Evolutionary conservation across 2,329 filamentous ascomycete species (phyloP).

Genomic region (Beauveria brongniartii): DNA sequence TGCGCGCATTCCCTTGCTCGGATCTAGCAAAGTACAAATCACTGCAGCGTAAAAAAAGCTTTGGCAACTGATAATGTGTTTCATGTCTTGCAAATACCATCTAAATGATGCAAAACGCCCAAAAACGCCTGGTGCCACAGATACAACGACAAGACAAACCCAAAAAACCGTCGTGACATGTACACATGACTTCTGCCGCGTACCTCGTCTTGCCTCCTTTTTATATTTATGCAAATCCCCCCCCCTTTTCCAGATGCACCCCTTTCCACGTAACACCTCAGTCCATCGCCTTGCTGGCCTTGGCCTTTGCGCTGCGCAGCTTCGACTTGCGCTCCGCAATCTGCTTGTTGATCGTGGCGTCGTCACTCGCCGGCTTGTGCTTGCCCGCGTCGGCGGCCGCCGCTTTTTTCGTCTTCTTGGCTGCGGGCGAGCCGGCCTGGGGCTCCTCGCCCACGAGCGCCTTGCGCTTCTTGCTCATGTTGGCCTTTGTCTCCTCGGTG

Average conservation of each 20-base stretch:
- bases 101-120: constrained; percentile 3
- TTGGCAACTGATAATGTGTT: background rate
- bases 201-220: background rate
- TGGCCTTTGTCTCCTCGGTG: constrained; percentile 46
- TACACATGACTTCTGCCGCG: background rate
- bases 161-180: constrained; percentile 8
- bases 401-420: constrained; percentile 30
- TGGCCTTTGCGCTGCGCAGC: constrained; percentile 51
- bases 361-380: constrained; percentile 36
- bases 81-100: background rate
- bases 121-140: constrained; percentile 5
- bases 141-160: background rate
- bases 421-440: constrained; percentile 15
- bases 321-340: constrained; percentile 51
- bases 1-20: too few relatives aligned
- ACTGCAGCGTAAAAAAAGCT: too few relatives aligned
- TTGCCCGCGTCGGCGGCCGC: constrained; percentile 18
- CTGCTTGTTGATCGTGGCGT: constrained; percentile 48
- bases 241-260: background rate
- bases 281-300: constrained; percentile 44
- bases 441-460: constrained; percentile 28
- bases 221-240: constrained; percentile 2
- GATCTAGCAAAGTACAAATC: background rate
- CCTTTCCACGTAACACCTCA: background rate
- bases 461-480: constrained; percentile 59